Evolutionary conservation across 2,329 filamentous ascomycete species (phyloP).

Genomic region (Celoporthe dispersa): DNA sequence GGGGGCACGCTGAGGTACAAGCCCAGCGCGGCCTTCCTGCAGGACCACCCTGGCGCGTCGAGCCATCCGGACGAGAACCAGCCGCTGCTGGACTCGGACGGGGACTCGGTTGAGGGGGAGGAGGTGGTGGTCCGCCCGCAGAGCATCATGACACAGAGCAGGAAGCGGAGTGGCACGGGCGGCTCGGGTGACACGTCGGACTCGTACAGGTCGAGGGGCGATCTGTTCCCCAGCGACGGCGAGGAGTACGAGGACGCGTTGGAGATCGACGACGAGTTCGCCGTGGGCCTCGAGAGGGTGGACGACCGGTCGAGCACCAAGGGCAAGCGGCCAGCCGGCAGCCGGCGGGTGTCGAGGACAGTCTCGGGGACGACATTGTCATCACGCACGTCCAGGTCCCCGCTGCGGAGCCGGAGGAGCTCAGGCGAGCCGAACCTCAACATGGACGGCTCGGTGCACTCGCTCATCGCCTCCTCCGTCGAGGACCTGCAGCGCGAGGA

Average conservation of each 20-base stretch:
- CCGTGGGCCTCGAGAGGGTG: conserved; percentile 76
- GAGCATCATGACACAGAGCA: conserved; percentile 36
- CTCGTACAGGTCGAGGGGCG: conserved; percentile 84
- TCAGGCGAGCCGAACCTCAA: conserved; percentile 38
- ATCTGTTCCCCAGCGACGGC: conserved; percentile 86
- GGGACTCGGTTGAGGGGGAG: conserved; percentile 60
- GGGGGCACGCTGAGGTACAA: conserved; percentile 84
- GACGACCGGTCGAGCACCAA: conserved; percentile 74
- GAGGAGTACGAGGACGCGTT: conserved; percentile 90
- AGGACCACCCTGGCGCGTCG: conserved; percentile 74
- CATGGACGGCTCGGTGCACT: conserved; percentile 43
- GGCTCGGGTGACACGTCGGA: conserved; percentile 82
- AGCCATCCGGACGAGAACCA: conserved; percentile 62
- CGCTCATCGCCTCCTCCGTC: conserved; percentile 49
- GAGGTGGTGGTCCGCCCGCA: conserved; percentile 44
- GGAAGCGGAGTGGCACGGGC: conserved; percentile 77
- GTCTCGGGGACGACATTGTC: conserved; percentile 63
- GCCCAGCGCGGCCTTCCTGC: conserved; percentile 86
- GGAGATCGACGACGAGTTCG: conserved; percentile 91
- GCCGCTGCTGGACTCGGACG: conserved; percentile 61
- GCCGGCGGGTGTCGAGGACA: conserved; percentile 50
- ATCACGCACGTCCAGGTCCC: conserved; percentile 42
- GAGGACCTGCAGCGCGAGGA: conserved; percentile 55
- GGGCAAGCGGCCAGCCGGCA: conserved; percentile 54
- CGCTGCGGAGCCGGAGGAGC: conserved; percentile 34